Percentiles rank a stretch among this genome's conserved stretches.
These are phyloP conservation scores for Tricholoma furcatifolium DNA, from an alignment of 768 basidiomycete genomes.

Conservation along the genomic window DNA sequence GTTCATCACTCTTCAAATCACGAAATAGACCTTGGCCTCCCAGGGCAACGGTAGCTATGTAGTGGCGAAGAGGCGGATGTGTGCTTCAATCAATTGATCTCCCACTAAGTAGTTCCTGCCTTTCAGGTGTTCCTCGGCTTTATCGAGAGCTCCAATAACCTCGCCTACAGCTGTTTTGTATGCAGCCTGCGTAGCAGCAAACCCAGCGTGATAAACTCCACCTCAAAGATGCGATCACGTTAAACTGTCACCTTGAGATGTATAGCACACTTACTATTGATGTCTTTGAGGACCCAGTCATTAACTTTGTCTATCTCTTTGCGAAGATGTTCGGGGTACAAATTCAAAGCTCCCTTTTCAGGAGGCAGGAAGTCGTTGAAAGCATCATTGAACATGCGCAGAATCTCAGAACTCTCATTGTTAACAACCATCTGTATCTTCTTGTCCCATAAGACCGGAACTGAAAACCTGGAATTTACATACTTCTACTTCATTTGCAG, in stretches of 20 bases:
- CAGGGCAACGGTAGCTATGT: slow-evolving; percentile 65
- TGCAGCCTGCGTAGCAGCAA: slow-evolving; percentile 75
- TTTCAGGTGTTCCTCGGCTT: slow-evolving; percentile 72
- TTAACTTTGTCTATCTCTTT: slow-evolving; percentile 82
- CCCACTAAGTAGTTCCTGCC: slow-evolving; percentile 85
- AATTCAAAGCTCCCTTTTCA: slow-evolving; percentile 62
- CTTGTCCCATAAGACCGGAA: slow-evolving; percentile 92
- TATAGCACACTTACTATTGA: slow-evolving; percentile 85
- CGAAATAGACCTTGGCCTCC: too few species aligned
- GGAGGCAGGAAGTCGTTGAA: slow-evolving; percentile 76
- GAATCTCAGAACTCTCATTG: slow-evolving; percentile 94
- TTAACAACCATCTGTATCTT: slow-evolving; percentile 85
- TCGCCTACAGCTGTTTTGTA: slow-evolving; percentile 74
- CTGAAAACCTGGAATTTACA: slow-evolving; percentile 60
- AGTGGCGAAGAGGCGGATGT: slow-evolving; percentile 85
- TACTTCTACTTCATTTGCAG: background rate
- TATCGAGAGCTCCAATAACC: slow-evolving; percentile 78
- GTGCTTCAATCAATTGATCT: slow-evolving; percentile 74
- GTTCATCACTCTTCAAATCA: too few species aligned
- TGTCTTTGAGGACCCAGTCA: slow-evolving; percentile 77
- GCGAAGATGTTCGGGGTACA: slow-evolving; percentile 74
- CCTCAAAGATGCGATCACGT: slow-evolving; percentile 37
- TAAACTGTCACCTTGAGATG: background rate
- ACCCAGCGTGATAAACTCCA: slow-evolving; percentile 86
- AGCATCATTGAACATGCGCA: slow-evolving; percentile 85